Conservation (phyloP, 495 filamentous ascomycete genomes). For the Astrothelium macrocarpum region DNA sequence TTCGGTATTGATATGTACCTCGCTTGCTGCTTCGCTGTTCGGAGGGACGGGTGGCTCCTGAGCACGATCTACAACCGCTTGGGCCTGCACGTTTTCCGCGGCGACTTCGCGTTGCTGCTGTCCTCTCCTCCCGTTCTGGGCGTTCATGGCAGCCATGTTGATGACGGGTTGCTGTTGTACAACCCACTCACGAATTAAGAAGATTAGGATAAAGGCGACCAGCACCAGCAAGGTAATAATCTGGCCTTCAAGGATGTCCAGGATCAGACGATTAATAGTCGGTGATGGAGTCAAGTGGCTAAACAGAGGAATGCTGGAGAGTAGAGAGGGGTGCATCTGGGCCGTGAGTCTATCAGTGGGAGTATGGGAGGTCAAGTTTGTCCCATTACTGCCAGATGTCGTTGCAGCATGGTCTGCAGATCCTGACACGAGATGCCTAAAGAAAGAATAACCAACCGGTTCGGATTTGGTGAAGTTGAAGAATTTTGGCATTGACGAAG, state of each 20-base stretch:
- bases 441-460: background rate
- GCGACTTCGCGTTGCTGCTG: constrained; percentile 8
- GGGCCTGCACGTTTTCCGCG: background rate
- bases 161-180: constrained; percentile 88
- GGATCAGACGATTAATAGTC: constrained; percentile 66
- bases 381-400: constrained; percentile 6
- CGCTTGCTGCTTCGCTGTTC: background rate
- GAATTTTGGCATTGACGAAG: background rate
- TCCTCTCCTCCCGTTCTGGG: background rate
- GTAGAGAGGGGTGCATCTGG: constrained; percentile 35
- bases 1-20: background rate
- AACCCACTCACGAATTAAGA: constrained; percentile 94
- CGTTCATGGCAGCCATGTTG: constrained; percentile 38
- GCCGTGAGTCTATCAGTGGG: background rate
- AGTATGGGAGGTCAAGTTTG: background rate
- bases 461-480: background rate
- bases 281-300: constrained; percentile 62
- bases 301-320: constrained; percentile 66
- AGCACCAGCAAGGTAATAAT: constrained; percentile 87
- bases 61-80: background rate
- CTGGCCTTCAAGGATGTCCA: constrained; percentile 82
- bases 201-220: constrained; percentile 84
- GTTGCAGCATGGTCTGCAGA: background rate
- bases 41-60: background rate
- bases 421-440: background rate